These are phyloP conservation scores for Cavenderia fasciculata DNA, from an alignment of 78 protist genomes.

Conservation along the genomic window DNA sequence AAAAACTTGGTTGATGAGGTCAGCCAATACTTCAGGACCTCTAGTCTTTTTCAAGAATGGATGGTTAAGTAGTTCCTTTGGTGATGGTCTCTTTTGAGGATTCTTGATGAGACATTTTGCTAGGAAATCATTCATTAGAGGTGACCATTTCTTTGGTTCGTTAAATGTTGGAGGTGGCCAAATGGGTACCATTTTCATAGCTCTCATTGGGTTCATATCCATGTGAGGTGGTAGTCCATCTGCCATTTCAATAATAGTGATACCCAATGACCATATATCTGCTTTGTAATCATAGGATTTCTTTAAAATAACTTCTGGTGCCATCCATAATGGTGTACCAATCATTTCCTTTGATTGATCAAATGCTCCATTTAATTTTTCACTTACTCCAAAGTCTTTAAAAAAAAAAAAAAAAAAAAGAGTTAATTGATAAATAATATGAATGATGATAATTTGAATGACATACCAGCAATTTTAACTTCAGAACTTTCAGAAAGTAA, in stretches of 20 bases:
- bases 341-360: constrained; percentile 73
- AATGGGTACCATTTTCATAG: constrained; percentile 84
- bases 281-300: constrained; percentile 79
- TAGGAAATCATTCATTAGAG: constrained; percentile 55
- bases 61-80: constrained; percentile 53
- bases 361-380: constrained; percentile 33
- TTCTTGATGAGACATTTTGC: constrained; percentile 77
- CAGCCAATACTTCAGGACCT: constrained; percentile 65
- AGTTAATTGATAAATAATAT: neutral
- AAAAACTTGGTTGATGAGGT: constrained; percentile 42
- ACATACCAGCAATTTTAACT: constrained; percentile 89
- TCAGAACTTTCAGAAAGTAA: constrained; percentile 81
- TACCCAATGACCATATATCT: constrained; percentile 88
- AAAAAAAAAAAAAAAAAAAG: neutral
- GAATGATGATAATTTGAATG: constrained; percentile 44
- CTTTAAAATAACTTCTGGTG: constrained; percentile 86
- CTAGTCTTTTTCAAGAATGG: constrained; percentile 74
- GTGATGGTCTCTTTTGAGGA: constrained; percentile 71
- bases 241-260: constrained; percentile 85
- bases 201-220: constrained; percentile 82
- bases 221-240: constrained; percentile 84
- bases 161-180: constrained; percentile 78
- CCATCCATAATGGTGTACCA: constrained; percentile 87
- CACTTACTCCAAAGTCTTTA: constrained; percentile 94
- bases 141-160: constrained; percentile 59